Percentiles rank a stretch among this genome's conserved stretches.
Conservation (phyloP, 2,329 filamentous ascomycete species). For the Neobulgaria alba region DNA sequence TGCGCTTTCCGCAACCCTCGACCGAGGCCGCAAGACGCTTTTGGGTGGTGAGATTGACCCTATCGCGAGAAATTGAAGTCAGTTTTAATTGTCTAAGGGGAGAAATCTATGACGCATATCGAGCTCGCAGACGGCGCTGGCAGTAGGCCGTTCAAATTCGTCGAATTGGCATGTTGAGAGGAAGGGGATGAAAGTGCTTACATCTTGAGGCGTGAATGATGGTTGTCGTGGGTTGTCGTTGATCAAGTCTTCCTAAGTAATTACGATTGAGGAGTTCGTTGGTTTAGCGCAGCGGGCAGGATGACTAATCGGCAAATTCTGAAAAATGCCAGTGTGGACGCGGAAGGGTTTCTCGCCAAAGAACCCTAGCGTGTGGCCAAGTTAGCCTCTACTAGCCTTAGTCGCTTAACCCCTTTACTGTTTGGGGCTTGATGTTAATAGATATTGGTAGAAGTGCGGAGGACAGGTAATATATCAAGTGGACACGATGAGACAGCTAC, state of each 20-base stretch:
- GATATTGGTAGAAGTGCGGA: no score
- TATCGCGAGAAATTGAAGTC: constrained; percentile 35
- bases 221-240: background rate
- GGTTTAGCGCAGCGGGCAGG: background rate
- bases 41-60: constrained; percentile 99
- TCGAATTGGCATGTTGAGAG: background rate
- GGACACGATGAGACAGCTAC: no score
- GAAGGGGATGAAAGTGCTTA: background rate
- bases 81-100: background rate
- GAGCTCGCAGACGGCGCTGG: background rate
- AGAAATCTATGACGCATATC: background rate
- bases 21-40: constrained; percentile 99
- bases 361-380: background rate
- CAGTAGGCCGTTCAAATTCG: background rate
- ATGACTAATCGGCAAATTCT: background rate
- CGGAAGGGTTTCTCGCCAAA: background rate
- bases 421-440: no score
- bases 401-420: no score
- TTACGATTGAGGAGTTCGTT: background rate
- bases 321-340: background rate
- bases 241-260: background rate
- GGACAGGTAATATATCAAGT: no score
- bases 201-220: background rate
- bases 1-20: constrained; percentile 98
- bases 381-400: no score